Evolutionary conservation across 139 green algal genomes (phyloP).

Genomic region (Coelastrella sp.): DNA sequence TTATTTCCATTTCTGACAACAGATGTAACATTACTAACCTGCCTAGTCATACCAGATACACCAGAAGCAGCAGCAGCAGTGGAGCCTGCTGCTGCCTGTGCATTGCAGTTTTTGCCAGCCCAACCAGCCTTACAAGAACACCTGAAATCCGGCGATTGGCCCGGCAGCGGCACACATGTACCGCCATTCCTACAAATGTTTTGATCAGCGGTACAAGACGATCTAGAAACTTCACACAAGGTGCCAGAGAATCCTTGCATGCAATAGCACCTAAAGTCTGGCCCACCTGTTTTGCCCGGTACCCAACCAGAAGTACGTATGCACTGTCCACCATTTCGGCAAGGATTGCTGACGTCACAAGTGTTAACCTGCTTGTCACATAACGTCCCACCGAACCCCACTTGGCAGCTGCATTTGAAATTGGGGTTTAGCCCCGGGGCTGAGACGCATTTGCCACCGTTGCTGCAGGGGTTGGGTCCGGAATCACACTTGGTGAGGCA

Average conservation of each 20-base stretch:
- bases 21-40: not conserved
- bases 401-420: constrained; percentile 25
- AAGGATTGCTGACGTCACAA: constrained; percentile 12
- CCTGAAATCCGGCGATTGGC: not conserved
- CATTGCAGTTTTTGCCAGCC: not conserved
- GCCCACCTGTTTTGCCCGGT: not conserved
- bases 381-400: not conserved
- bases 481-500: constrained; percentile 5
- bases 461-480: not conserved
- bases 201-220: not conserved
- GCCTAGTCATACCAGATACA: not conserved
- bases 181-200: not conserved
- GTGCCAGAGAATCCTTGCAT: not conserved
- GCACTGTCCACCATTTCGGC: constrained; percentile 14
- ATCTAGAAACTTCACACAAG: not conserved
- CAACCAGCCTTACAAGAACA: not conserved
- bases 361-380: constrained; percentile 3
- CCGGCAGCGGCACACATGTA: not conserved
- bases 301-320: not conserved
- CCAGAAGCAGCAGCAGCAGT: not conserved
- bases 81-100: not conserved
- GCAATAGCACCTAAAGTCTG: not conserved
- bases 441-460: not conserved
- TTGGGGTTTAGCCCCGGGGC: constrained; percentile 5
- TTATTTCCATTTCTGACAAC: not conserved